Base-by-base conservation (phyloP, 306 rosid species). In the Casuarina cunninghamiana region DNA sequence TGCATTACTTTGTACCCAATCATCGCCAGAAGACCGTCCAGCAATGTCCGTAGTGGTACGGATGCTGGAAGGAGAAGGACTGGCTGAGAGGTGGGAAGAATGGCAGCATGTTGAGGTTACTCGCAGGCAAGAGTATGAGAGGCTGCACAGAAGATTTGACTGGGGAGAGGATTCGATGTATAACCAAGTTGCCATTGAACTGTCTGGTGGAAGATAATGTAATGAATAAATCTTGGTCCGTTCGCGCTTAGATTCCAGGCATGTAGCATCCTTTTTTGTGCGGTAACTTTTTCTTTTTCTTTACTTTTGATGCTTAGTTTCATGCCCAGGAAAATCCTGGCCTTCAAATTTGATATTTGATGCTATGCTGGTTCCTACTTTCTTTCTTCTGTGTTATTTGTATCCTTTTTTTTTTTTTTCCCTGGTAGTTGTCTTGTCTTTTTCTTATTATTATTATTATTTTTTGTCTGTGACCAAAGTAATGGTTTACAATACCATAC, bases 11-110 rank as follows among this genome's bases (percentile, higher is more conserved):
- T 93, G 99, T 82, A 96, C 99, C 4, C 99, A 96, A 86, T 91
- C 91, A 65, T 88, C 96, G 2, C 97, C 99, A 1, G 99, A 96
- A 50, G 99, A 96, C 62, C 96, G 99, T 61, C 99, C 98, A 6
- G 83, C 85, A 4, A 96, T 96, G 99, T 93, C 99, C 0, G 96
- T 93, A 85, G 98, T 96, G 46, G 99, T 96, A 41, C 88, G 98
- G 79, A 96, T 93, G 99, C 87, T 96, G 16, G 99, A 96, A 84
- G 99, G 98, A 50, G 99, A 96, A 83, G 99, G 99, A 35, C 93
- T 96, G 63, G 99, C 99, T 12, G 97, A 96, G 89, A 82, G 98
- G 83, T 96, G 99, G 99, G 98, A 96, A 78, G 98, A 93, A 75
- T 96, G 99, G 99, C 99, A 93, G 83, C 88, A 83, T 55, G 91